A percentile compares a stretch with the other conserved stretches of the same genome.
phyloP scores from a whole-genome alignment of 768 basidiomycete species.

The Lentinula boryana region DNA sequence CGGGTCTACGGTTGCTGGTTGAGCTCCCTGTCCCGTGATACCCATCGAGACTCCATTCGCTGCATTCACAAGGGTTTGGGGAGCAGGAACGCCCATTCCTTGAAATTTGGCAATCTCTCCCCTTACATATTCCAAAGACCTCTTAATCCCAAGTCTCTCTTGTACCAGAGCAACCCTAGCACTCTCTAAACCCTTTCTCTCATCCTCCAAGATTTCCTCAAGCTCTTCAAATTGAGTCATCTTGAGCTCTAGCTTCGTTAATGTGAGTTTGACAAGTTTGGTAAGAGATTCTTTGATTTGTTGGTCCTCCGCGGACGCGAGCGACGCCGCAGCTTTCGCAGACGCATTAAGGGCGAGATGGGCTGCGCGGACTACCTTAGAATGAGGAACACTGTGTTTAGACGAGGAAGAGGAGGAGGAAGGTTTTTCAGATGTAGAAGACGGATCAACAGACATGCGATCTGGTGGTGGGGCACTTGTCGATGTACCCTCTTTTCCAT shows the following conservation, averaged over 20 bases:
- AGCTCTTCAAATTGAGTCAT: slow-evolving; percentile 92
- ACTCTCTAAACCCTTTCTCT: slow-evolving; percentile 79
- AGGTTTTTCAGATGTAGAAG: slow-evolving; percentile 22
- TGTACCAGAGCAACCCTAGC: slow-evolving; percentile 72
- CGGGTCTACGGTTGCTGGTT: slow-evolving; percentile 31
- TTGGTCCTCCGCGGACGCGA: slow-evolving; percentile 78
- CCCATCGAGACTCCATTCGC: slow-evolving; percentile 22
- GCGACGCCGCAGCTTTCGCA: slow-evolving; percentile 71
- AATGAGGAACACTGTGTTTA: slow-evolving; percentile 49
- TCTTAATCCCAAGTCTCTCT: slow-evolving; percentile 70
- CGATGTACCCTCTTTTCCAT: slow-evolving; percentile 18
- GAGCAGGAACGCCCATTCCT: slow-evolving; percentile 22
- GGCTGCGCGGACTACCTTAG: slow-evolving; percentile 78
- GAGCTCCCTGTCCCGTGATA: slow-evolving; percentile 37
- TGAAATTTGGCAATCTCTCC: slow-evolving; percentile 48
- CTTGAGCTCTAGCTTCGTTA: slow-evolving; percentile 90
- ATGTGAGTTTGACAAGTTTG: slow-evolving; percentile 76
- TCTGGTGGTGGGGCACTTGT: slow-evolving; percentile 18
- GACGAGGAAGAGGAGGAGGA: slow-evolving; percentile 5
- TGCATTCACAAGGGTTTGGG: neutral
- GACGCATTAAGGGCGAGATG: slow-evolving; percentile 85
- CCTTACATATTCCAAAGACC: slow-evolving; percentile 63
- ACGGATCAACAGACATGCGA: slow-evolving; percentile 43
- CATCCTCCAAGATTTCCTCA: slow-evolving; percentile 88
- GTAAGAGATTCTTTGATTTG: slow-evolving; percentile 78